phyloP scores from a whole-genome alignment of 495 filamentous ascomycete genomes.

The Astrocystis sublimbata region DNA sequence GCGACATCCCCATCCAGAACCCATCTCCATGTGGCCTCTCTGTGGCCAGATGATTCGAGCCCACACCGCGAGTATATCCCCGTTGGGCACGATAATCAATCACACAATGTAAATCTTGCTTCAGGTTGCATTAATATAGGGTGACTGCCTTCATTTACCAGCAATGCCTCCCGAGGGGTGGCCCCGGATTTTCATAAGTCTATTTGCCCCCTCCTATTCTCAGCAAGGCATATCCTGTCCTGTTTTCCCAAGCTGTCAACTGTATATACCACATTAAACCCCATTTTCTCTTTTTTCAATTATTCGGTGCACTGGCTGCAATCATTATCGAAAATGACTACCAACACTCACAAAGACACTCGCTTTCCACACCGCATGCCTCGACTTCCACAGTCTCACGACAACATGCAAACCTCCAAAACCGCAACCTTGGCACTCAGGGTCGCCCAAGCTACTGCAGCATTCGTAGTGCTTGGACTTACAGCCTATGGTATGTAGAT shows the following conservation, averaged over 20 bases:
- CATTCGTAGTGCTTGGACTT: slow-evolving; percentile 65
- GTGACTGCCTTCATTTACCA: slow-evolving; percentile 21
- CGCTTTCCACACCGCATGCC: slow-evolving; percentile 29
- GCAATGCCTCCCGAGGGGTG: background rate
- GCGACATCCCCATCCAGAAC: background rate
- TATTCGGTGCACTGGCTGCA: slow-evolving; percentile 27
- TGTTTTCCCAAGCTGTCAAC: background rate
- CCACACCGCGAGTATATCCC: slow-evolving; percentile 12
- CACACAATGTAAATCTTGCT: slow-evolving; percentile 25
- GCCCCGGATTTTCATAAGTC: slow-evolving; percentile 21
- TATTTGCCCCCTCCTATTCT: slow-evolving; percentile 26
- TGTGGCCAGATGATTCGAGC: no score
- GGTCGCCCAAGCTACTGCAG: slow-evolving; percentile 60
- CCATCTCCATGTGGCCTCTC: no score
- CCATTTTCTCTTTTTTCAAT: slow-evolving; percentile 21
- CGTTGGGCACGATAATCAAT: slow-evolving; percentile 19
- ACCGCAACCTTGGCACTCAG: slow-evolving; percentile 36
- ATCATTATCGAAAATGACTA: slow-evolving; percentile 24
- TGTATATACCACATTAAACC: slow-evolving; percentile 13
- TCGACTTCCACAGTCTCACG: slow-evolving; percentile 16
- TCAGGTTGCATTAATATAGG: slow-evolving; percentile 25
- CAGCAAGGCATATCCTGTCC: slow-evolving; percentile 13
- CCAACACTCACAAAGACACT: slow-evolving; percentile 28
- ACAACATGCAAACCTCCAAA: slow-evolving; percentile 24
- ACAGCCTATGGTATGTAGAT: slow-evolving; percentile 66